Conservation (phyloP, 441 rosid species). For the Gossypium aridum region DNA sequence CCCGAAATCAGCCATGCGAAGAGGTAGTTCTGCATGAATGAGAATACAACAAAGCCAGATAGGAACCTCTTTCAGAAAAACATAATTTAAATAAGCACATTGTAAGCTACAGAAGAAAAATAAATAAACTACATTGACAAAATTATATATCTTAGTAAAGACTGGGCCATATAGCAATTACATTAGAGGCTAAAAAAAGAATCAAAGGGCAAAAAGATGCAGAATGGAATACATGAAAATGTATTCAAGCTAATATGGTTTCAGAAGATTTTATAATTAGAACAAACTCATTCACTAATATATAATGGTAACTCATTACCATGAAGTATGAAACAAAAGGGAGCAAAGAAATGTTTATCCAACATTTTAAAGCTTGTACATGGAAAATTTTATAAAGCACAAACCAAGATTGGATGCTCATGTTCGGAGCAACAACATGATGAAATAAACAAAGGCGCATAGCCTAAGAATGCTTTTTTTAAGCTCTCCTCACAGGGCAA, state of each 20-base stretch:
- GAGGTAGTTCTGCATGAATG: constrained; percentile 71
- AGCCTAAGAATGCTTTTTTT: background rate
- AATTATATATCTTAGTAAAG: background rate
- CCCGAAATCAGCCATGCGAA: constrained; percentile 93
- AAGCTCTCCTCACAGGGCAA: background rate
- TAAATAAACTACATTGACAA: background rate
- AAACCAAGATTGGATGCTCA: background rate
- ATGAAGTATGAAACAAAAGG: background rate
- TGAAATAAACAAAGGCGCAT: background rate
- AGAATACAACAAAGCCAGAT: constrained; percentile 3
- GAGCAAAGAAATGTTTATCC: background rate
- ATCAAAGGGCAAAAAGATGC: background rate
- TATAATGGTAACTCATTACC: background rate
- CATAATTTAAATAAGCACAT: background rate
- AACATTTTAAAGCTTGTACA: background rate
- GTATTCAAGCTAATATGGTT: background rate
- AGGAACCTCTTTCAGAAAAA: constrained; percentile 2
- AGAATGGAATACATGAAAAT: background rate
- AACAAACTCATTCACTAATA: background rate
- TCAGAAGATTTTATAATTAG: background rate
- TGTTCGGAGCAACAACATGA: background rate
- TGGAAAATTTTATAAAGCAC: background rate
- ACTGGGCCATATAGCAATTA: background rate
- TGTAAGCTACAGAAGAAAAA: background rate
- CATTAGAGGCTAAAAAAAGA: background rate